phyloP scores from a whole-genome alignment of 2,329 filamentous ascomycete genomes.

The Sclerotinia subarctica region DNA sequence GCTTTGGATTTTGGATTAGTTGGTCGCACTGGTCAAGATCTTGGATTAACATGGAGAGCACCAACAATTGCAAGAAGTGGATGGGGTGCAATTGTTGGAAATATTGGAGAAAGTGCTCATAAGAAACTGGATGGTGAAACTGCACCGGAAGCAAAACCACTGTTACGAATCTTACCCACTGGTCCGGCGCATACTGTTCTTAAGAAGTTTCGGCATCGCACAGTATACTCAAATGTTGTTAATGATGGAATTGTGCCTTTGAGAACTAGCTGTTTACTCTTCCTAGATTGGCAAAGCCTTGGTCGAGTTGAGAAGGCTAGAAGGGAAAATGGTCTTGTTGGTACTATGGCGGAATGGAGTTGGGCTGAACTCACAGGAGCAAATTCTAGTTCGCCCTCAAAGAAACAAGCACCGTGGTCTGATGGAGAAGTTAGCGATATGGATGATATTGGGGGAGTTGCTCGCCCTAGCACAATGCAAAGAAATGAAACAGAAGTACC shows the following conservation, averaged over 20 bases:
- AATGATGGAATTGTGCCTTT: constrained; percentile 96
- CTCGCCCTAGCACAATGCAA: constrained; percentile 45
- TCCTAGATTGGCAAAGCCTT: constrained; percentile 93
- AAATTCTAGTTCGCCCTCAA: constrained; percentile 43
- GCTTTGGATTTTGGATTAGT: constrained; percentile 94
- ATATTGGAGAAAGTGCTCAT: constrained; percentile 67
- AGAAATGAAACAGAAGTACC: constrained; percentile 56
- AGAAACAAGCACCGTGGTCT: constrained; percentile 26
- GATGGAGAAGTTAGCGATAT: constrained; percentile 29
- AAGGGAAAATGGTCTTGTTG: constrained; percentile 85
- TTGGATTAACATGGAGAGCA: constrained; percentile 90
- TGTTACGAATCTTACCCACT: constrained; percentile 84
- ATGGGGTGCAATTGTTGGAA: constrained; percentile 83
- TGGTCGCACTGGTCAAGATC: constrained; percentile 90
- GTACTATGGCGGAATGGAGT: constrained; percentile 88
- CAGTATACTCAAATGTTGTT: constrained; percentile 93
- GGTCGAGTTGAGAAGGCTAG: constrained; percentile 92
- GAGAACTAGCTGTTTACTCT: constrained; percentile 91
- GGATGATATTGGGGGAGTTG: constrained; percentile 31
- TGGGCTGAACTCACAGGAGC: constrained; percentile 86
- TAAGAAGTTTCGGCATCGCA: constrained; percentile 84
- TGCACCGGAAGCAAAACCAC: constrained; percentile 80
- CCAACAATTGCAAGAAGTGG: constrained; percentile 81
- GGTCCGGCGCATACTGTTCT: constrained; percentile 86
- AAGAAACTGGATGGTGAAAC: constrained; percentile 55